Conservation (phyloP, 768 basidiomycete genomes). For the Psilocybe subaeruginosa region DNA sequence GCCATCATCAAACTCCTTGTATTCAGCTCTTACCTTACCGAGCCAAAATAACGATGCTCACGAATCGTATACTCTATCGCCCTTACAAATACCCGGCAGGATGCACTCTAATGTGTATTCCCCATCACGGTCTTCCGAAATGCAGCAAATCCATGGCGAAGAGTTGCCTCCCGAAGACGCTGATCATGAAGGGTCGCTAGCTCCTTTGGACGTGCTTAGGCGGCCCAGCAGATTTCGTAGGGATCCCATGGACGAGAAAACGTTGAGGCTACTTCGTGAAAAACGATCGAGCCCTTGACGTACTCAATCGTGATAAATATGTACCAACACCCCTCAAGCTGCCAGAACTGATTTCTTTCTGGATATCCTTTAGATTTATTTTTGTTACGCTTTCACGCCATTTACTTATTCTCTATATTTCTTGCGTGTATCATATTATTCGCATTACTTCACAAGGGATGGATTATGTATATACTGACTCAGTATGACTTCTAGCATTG, state of each 20-base stretch:
- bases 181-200: constrained; percentile 44
- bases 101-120: constrained; percentile 10
- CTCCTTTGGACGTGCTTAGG: constrained; percentile 58
- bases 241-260: constrained; percentile 63
- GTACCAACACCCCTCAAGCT: background rate
- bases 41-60: constrained; percentile 3
- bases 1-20: constrained; percentile 8
- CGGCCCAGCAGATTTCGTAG: constrained; percentile 61
- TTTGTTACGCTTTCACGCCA: too few species aligned
- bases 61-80: constrained; percentile 11
- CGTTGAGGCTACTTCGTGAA: constrained; percentile 48
- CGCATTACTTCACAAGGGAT: too few species aligned
- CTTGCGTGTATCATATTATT: too few species aligned
- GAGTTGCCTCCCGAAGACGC: constrained; percentile 15
- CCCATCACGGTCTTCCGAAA: background rate
- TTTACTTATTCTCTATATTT: too few species aligned
- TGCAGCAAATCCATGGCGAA: constrained; percentile 8
- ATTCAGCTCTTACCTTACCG: constrained; percentile 7
- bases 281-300: constrained; percentile 20
- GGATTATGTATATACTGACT: too few species aligned
- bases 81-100: constrained; percentile 22
- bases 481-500: too few species aligned
- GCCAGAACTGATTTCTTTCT: background rate
- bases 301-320: background rate
- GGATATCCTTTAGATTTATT: too few species aligned